phyloP scores from a whole-genome alignment of 805 yeast species.

The Starmera quercuum region DNA sequence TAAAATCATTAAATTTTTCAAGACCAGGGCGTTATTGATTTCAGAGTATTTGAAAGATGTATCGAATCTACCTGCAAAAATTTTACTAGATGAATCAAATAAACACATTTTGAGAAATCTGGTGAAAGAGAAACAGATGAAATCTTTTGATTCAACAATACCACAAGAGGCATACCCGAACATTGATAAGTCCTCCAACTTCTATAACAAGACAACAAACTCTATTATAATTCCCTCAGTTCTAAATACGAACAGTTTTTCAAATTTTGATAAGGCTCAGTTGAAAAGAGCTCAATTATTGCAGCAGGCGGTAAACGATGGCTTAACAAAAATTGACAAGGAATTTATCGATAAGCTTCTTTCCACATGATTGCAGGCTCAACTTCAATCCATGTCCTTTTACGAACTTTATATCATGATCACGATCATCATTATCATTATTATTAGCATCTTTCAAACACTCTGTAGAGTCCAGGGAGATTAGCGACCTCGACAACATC shows the following conservation, averaged over 20 bases:
- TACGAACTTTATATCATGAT: no score
- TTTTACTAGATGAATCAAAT: conserved; percentile 19
- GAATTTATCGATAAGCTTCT: conserved; percentile 9
- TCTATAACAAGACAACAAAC: conserved; percentile 14
- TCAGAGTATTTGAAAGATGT: conserved; percentile 14
- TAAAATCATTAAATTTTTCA: conserved; percentile 22
- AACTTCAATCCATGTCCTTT: no score
- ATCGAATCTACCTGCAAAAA: conserved; percentile 19
- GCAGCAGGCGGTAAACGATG: conserved; percentile 7
- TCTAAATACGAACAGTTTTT: conserved; percentile 8
- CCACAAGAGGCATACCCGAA: conserved; percentile 15
- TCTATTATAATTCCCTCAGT: conserved; percentile 21
- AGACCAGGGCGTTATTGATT: conserved; percentile 14
- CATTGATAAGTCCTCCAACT: conserved; percentile 14
- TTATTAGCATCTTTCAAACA: conserved; percentile 79
- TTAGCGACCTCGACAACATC: conserved; percentile 82
- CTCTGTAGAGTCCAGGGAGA: conserved; percentile 82
- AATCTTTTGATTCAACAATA: conserved; percentile 18
- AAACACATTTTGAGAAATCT: conserved; percentile 13
- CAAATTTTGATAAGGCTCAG: conserved; percentile 16
- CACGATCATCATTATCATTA: no score
- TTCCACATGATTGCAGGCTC: conserved; percentile 1
- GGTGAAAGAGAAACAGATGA: conserved; percentile 20
- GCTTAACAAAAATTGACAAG: conserved; percentile 12
- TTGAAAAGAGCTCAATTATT: conserved; percentile 12